A percentile compares a stretch with the other conserved stretches of the same genome.
Conservation (phyloP, 2,329 filamentous ascomycete species). For the Lasiodiplodia sp. region DNA sequence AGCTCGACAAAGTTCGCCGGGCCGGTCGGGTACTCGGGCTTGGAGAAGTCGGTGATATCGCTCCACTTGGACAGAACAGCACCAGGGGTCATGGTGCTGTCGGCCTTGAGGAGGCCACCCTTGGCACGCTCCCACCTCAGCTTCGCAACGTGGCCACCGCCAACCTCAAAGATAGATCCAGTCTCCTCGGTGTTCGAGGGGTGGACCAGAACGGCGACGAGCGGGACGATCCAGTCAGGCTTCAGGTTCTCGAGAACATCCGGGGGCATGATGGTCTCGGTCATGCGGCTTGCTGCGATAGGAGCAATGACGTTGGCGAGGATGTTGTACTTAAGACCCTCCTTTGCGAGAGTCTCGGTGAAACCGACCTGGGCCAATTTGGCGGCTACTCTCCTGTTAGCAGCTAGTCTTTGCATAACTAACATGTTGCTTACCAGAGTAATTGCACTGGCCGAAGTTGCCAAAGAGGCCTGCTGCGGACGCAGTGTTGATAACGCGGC, state of each 20-base stretch:
- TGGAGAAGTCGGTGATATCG: constrained; percentile 83
- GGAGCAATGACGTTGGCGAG: constrained; percentile 93
- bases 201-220: constrained; percentile 89
- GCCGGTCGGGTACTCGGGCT: constrained; percentile 82
- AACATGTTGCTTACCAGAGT: constrained; percentile 68
- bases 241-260: constrained; percentile 84
- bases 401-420: constrained; percentile 5
- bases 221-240: constrained; percentile 93
- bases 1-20: constrained; percentile 87
- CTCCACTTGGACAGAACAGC: constrained; percentile 91
- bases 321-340: constrained; percentile 98
- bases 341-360: constrained; percentile 97
- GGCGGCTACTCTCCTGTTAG: constrained; percentile 65
- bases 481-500: constrained; percentile 93
- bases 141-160: constrained; percentile 91
- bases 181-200: constrained; percentile 82
- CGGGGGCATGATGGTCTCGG: constrained; percentile 92
- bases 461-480: constrained; percentile 97
- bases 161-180: constrained; percentile 91
- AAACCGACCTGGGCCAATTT: constrained; percentile 96
- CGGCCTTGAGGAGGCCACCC: constrained; percentile 88
- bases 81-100: constrained; percentile 85
- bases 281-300: constrained; percentile 95
- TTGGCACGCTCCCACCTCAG: constrained; percentile 92
- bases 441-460: constrained; percentile 95